A percentile compares a stretch with the other conserved stretches of the same genome.
These are phyloP conservation scores for Leccinellum luteum DNA, from an alignment of 768 basidiomycete genomes.

Conservation along the genomic window DNA sequence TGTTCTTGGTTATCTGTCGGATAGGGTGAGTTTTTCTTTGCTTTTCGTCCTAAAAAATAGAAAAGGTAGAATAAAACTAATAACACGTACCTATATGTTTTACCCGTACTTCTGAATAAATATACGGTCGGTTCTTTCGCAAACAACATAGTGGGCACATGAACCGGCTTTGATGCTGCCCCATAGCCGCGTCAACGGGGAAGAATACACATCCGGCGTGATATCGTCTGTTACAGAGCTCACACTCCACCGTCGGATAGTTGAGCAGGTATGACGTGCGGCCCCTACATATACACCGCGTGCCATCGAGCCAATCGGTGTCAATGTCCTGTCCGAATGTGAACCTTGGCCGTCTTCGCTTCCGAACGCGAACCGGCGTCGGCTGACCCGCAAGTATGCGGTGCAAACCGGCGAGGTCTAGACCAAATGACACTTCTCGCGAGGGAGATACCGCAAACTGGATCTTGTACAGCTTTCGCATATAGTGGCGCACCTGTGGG, in stretches of 20 bases:
- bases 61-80: background rate
- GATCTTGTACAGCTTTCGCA: conserved; percentile 87
- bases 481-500: conserved; percentile 82
- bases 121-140: conserved; percentile 68
- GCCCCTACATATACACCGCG: conserved; percentile 79
- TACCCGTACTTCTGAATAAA: conserved; percentile 74
- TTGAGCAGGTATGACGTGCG: conserved; percentile 56
- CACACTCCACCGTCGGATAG: conserved; percentile 66
- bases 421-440: conserved; percentile 76
- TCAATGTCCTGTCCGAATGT: conserved; percentile 77
- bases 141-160: conserved; percentile 77
- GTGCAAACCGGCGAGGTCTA: conserved; percentile 81
- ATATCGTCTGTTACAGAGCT: conserved; percentile 61
- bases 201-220: conserved; percentile 78
- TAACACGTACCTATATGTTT: conserved; percentile 52
- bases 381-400: conserved; percentile 75
- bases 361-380: conserved; percentile 42
- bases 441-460: conserved; percentile 86
- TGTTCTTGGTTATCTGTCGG: conserved; percentile 41
- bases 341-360: conserved; percentile 62
- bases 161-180: conserved; percentile 41
- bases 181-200: conserved; percentile 43
- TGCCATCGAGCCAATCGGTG: conserved; percentile 68
- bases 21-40: conserved; percentile 14
- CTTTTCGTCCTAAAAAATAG: background rate